phyloP scores from a whole-genome alignment of 176 grass and related monocot genomes.

The Elaeis guineensis region DNA sequence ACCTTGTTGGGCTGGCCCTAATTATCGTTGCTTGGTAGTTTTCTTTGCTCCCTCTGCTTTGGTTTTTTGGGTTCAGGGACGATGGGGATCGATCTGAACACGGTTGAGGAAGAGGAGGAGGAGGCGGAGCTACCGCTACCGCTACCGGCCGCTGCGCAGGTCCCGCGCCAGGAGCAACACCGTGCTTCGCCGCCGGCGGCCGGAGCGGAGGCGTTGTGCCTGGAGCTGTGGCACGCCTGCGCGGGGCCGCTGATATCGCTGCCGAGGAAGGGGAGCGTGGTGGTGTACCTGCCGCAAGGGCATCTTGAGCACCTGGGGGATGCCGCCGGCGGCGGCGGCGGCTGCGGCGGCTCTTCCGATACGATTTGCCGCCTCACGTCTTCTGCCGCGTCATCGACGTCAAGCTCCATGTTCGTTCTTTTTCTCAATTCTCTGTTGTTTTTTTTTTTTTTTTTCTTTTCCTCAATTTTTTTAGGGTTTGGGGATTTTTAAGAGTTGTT shows the following conservation, averaged over 20 bases:
- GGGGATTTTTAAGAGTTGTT: no score
- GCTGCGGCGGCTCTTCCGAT: not conserved
- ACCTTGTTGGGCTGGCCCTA: not conserved
- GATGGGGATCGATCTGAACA: constrained; percentile 59
- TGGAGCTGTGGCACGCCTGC: constrained; percentile 19
- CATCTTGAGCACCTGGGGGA: constrained; percentile 6
- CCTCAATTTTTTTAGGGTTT: not conserved
- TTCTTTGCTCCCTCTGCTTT: not conserved
- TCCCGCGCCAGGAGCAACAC: no score
- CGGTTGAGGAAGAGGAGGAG: constrained; percentile 55
- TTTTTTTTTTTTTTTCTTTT: not conserved
- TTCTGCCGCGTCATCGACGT: constrained; percentile 73
- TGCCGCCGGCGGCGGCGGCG: not conserved
- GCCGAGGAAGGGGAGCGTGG: constrained; percentile 13
- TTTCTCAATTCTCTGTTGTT: not conserved
- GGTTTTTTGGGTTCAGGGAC: constrained; percentile 14
- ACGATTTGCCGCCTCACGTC: constrained; percentile 46
- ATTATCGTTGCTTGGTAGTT: not conserved
- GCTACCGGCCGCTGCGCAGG: not conserved
- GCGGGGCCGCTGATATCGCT: constrained; percentile 13
- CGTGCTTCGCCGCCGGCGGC: not conserved
- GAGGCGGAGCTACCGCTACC: constrained; percentile 16
- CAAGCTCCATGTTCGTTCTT: constrained; percentile 50
- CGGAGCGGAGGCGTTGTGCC: not conserved
- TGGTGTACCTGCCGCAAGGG: constrained; percentile 20